These are phyloP conservation scores for Rubia yunnanensis DNA, from an alignment of 257 asterid genomes.

Conservation along the genomic window DNA sequence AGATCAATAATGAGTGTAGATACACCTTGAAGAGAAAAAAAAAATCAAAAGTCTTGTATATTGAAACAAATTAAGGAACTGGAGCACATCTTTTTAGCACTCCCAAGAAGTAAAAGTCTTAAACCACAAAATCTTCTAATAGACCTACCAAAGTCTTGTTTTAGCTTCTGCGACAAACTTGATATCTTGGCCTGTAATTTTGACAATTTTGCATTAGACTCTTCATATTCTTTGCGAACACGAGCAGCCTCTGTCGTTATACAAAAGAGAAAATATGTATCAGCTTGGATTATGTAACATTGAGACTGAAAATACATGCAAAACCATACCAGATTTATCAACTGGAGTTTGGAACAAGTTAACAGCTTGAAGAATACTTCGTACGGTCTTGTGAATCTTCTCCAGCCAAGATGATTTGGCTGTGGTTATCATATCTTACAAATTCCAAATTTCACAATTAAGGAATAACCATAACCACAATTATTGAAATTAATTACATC, in stretches of 20 bases:
- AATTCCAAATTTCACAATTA: conserved; percentile 20
- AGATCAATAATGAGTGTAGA: conserved; percentile 16
- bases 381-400: conserved; percentile 69
- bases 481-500: neutral
- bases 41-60: neutral
- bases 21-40: neutral
- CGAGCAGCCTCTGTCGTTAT: conserved; percentile 61
- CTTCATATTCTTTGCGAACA: conserved; percentile 82
- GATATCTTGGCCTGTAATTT: conserved; percentile 88
- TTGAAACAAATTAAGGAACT: neutral
- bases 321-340: conserved; percentile 70
- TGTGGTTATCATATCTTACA: conserved; percentile 45
- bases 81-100: neutral
- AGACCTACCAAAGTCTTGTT: conserved; percentile 79
- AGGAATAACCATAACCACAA: conserved; percentile 11
- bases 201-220: conserved; percentile 68
- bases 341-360: conserved; percentile 76
- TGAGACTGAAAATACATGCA: conserved; percentile 14
- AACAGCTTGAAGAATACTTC: conserved; percentile 56
- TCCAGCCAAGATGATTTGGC: conserved; percentile 74
- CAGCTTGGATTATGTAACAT: conserved; percentile 13
- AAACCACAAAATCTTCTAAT: conserved; percentile 8
- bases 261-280: conserved; percentile 19
- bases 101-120: conserved; percentile 6
- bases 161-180: conserved; percentile 68